Evolutionary conservation across 768 basidiomycete genomes (phyloP), one percentile per base, ranked within the genome.

Genomic region (Crassisporium funariophilum): DNA sequence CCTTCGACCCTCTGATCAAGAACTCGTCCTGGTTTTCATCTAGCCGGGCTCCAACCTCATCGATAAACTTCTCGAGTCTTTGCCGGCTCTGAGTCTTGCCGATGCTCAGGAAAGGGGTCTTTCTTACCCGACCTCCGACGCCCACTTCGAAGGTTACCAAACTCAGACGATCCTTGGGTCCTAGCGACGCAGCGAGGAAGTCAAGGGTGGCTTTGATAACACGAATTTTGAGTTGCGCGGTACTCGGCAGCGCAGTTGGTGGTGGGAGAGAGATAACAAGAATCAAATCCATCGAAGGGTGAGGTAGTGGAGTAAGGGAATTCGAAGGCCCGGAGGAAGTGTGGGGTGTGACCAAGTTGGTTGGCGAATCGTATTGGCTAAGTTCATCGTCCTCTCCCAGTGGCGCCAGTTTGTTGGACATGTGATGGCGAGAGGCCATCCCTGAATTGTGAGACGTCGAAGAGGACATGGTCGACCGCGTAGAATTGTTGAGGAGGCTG

Each of bases 61-160:
- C 86, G 25, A 97, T 77, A 63, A 97, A 95, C 61, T 78, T 83
- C 46, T 78, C 75, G 31, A 98, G 72, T 60, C 91, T 72, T 55
- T 69, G 71, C 47, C 83, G 78, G 61, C 91, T 90, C 44, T 83
- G 81, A 37, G 77, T 57, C 60, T 83, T 81, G 2, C 88, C 88
- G 2, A 82, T 70, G 47, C 74, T 79, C 61, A 99, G 68, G 74
- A 95, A 98, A 13, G 95, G 95, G n/a, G 95, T 97, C 71, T 90
- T 93, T 52, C 93, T 77, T 25, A 98, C 88, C 45, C 76, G 72
- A 0, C 94, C 94, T 1, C 83, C 86, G 7, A 78, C 58, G 11
- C 95, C 95, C 6, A 91, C 86, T 62, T 98, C 91, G 55, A 94
- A 98, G 0, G 94, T 94, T 19, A 98, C 93, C 55, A 98, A 60